Evolutionary conservation across 345 rosid species (phyloP), one percentile per base, ranked within the genome.

Genomic region (Iberis pinnata): DNA sequence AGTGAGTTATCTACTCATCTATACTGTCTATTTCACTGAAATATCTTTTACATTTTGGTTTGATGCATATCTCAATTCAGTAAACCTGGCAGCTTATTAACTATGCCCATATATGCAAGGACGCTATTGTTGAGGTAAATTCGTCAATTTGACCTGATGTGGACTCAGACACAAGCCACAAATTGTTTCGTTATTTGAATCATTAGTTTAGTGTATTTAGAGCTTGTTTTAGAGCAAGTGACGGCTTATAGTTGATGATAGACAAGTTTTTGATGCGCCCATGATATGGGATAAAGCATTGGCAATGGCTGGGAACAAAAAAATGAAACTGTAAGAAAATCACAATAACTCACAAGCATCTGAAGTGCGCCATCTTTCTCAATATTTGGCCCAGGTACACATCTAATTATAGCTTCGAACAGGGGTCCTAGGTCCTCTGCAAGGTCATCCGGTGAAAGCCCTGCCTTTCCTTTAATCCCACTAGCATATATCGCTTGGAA

Each of bases 401-500:
- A 84, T 84, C 98, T 79, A 70, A 87, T 77, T 42, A 90, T 73
- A 49, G 92, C 49, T 69, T 90, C 96, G 42, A 90, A 90, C 39
- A 87, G 89, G 27, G 98, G 89, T 46, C 96, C 95, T 43, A 90
- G 89, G 68, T 87, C 98, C 7, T 87, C 96, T 18, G 88, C 75
- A 76, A 90, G 81, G 64, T 76, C 73, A 36, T 84, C 96, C 36
- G 98, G 87, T 46, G 87, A 59, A 61, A 90, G 80, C 57, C 98
- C 96, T 9, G 98, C 95, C 75, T 71, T 81, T 65, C 98, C 98
- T 74, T 87, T 76, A 53, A 87, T 80, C 40, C 98, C 98, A 58
- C 89, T 90, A 14, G 98, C 95, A 77, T 90, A 90, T 56, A 90
- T 78, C 38, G 78, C 84, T 79, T 90, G 96, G 67, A 90, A 90